Evolutionary conservation across 495 filamentous ascomycete genomes (phyloP).

Genomic region (Cercophora scortea): DNA sequence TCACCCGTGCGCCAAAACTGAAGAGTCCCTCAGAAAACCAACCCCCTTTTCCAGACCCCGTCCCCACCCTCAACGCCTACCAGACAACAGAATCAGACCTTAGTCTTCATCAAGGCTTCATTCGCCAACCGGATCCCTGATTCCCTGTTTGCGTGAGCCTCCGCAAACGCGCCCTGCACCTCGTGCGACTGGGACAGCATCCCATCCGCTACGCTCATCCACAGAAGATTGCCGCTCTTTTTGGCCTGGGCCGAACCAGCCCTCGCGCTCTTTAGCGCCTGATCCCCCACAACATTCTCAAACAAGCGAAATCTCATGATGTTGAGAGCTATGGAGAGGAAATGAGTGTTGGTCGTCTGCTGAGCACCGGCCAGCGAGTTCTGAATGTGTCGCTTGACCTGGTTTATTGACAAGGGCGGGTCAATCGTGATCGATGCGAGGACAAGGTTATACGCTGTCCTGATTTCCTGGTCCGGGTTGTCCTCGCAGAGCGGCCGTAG

Average conservation of each 20-base stretch:
- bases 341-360: constrained; percentile 61
- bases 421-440: constrained; percentile 56
- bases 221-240: constrained; percentile 67
- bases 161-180: constrained; percentile 57
- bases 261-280: constrained; percentile 79
- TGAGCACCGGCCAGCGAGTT: constrained; percentile 43
- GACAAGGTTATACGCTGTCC: constrained; percentile 71
- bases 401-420: constrained; percentile 48
- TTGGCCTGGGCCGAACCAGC: constrained; percentile 68
- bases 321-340: constrained; percentile 71
- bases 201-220: constrained; percentile 76
- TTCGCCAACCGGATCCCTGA: constrained; percentile 20
- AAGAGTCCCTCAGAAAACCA: not conserved
- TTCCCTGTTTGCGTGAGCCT: constrained; percentile 41
- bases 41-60: not conserved
- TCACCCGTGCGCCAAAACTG: not conserved
- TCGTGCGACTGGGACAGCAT: constrained; percentile 71
- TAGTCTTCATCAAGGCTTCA: constrained; percentile 19
- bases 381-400: constrained; percentile 71
- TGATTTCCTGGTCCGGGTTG: constrained; percentile 64
- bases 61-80: not conserved
- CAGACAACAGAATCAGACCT: constrained; percentile 2
- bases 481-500: constrained; percentile 60
- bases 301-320: constrained; percentile 86
- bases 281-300: constrained; percentile 74